Conservation (phyloP, 352 stramenopile genomes). For the Pythium angustatum region DNA sequence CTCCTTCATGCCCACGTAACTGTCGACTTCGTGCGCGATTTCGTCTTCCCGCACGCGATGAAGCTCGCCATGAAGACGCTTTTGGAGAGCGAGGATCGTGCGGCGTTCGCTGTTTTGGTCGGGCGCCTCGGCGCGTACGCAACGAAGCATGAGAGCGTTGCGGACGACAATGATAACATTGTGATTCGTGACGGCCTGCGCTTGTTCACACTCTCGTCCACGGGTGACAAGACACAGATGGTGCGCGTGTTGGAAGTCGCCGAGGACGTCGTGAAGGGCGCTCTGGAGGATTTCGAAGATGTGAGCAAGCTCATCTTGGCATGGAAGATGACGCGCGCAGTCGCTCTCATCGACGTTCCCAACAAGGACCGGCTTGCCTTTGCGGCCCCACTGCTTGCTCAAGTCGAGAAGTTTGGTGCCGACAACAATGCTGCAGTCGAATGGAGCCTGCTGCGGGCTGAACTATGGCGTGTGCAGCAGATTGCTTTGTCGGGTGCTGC, state of each 20-base stretch:
- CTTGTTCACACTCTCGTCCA: slow-evolving; percentile 31
- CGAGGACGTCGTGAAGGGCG: background rate
- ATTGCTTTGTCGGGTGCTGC: slow-evolving; percentile 27
- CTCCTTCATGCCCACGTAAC: slow-evolving; percentile 56
- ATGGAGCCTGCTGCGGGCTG: slow-evolving; percentile 41
- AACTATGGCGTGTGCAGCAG: slow-evolving; percentile 75
- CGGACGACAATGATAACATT: slow-evolving; percentile 47
- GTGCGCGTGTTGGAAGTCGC: slow-evolving; percentile 6
- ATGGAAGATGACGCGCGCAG: slow-evolving; percentile 73
- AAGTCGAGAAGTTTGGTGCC: slow-evolving; percentile 15
- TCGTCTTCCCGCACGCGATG: slow-evolving; percentile 63
- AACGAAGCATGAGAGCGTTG: slow-evolving; percentile 47
- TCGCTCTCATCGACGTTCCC: slow-evolving; percentile 51
- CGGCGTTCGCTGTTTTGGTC: slow-evolving; percentile 56
- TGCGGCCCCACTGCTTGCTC: slow-evolving; percentile 40
- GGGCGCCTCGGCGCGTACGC: slow-evolving; percentile 55
- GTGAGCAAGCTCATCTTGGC: slow-evolving; percentile 38
- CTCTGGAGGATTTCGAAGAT: slow-evolving; percentile 16
- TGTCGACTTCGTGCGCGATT: slow-evolving; percentile 49
- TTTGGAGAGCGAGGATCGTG: slow-evolving; percentile 34
- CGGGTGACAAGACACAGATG: background rate
- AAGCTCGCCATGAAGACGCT: slow-evolving; percentile 55
- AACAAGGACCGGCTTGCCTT: slow-evolving; percentile 46
- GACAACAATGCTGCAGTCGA: background rate
- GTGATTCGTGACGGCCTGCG: slow-evolving; percentile 42